phyloP scores from a whole-genome alignment of 345 rosid genomes.

The Pistacia integerrima region DNA sequence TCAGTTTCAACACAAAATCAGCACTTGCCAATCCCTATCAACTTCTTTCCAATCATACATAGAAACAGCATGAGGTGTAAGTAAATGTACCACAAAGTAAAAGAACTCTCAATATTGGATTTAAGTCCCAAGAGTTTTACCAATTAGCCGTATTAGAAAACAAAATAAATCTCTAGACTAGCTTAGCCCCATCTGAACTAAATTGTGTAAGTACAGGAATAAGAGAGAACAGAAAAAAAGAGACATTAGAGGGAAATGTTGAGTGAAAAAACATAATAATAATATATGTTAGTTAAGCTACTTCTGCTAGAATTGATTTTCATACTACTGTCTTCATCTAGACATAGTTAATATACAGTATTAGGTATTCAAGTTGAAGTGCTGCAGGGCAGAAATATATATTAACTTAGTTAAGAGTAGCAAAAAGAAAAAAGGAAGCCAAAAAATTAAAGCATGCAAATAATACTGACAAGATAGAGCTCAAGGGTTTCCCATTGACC shows the following conservation, averaged over 20 bases:
- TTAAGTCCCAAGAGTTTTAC: neutral
- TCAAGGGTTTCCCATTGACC: slow-evolving; percentile 90
- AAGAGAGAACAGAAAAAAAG: neutral
- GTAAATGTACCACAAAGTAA: neutral
- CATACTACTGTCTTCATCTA: neutral
- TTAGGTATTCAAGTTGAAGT: neutral
- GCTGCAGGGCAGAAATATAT: neutral
- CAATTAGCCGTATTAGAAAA: neutral
- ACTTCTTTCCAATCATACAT: neutral
- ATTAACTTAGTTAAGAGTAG: neutral
- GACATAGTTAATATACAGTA: no score
- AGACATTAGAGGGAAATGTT: neutral
- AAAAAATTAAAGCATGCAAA: slow-evolving; percentile 25
- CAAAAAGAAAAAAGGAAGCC: neutral
- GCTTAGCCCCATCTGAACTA: neutral
- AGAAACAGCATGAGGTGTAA: neutral
- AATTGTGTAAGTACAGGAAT: neutral
- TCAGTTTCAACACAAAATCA: neutral
- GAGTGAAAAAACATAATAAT: neutral
- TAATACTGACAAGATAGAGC: slow-evolving; percentile 77
- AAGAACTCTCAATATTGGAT: neutral
- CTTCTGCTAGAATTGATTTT: neutral
- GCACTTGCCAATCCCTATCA: neutral
- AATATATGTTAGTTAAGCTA: neutral
- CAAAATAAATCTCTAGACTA: neutral